phyloP scores from a whole-genome alignment of 2,329 filamentous ascomycete species.

The Parastagonospora avenae region DNA sequence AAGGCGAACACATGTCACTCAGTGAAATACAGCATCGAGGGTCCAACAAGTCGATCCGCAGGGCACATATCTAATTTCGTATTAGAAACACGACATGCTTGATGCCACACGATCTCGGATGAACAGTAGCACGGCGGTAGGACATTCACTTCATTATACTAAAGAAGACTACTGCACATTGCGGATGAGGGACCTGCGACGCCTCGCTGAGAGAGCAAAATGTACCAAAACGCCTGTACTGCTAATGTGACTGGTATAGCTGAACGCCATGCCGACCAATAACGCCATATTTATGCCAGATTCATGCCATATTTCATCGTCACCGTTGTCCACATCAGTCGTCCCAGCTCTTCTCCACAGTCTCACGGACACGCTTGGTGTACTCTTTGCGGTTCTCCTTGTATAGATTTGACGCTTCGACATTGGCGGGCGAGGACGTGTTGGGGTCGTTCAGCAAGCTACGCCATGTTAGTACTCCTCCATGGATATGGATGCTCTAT shows the following conservation, averaged over 20 bases:
- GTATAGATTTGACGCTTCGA: slow-evolving; percentile 97
- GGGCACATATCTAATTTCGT: no score
- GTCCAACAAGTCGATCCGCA: no score
- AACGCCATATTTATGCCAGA: slow-evolving; percentile 26
- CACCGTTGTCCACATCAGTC: slow-evolving; percentile 58
- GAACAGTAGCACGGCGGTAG: no score
- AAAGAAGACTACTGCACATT: neutral
- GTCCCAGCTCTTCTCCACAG: slow-evolving; percentile 99
- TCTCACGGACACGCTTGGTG: slow-evolving; percentile 91
- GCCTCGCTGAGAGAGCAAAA: neutral
- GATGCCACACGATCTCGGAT: no score
- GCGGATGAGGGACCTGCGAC: neutral
- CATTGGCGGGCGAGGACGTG: slow-evolving; percentile 96
- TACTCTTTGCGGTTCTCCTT: slow-evolving; percentile 98
- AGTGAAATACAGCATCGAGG: no score
- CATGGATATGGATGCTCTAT: neutral
- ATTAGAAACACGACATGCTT: no score
- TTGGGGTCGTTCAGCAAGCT: slow-evolving; percentile 98
- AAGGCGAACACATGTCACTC: no score
- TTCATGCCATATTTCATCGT: slow-evolving; percentile 11
- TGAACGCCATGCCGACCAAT: slow-evolving; percentile 11
- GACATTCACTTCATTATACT: neutral
- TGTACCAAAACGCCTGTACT: slow-evolving; percentile 3
- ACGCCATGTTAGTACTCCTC: slow-evolving; percentile 19
- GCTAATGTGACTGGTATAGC: slow-evolving; percentile 10